Base-by-base conservation (phyloP, 2,329 filamentous ascomycete species). In the Ceratocystis cacaofunesta region DNA sequence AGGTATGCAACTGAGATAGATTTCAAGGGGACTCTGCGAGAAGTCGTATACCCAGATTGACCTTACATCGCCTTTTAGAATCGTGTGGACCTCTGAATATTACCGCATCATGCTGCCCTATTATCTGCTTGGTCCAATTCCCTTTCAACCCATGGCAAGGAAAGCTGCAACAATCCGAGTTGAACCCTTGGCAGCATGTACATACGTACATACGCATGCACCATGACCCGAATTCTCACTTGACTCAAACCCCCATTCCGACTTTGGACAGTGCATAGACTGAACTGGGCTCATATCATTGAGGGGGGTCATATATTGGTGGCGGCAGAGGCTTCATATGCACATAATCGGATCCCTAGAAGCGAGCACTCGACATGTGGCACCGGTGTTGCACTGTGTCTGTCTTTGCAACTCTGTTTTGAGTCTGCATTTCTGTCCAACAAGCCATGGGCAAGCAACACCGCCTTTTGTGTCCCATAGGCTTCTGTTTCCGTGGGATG, bases 371-470 rank as follows among this genome's bases (percentile, higher is more conserved):
- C 55, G 22, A 28, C 48, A 52, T 52, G 28, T 36, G 55, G 28
- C 55, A 58, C 55, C n/a, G 55, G 22, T 58, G 32, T 30, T 52
- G 25, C 48, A 52, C 48, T 58, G 50, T 55, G 12, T 22, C 19
- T 58, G 28, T 58, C 55, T 36, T 58, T 58, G 55, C 30, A 58
- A 58, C 55, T n/a, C 28, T 58, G 55, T 36, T 58, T 15, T 58
- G 55, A n/a, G 25, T 28, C 48, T 52, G 48, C 48, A 52, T 12
- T 19, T 57, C 52, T 57, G 25, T 57, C 52, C 22, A 57, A 12
- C 8, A 30, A 32, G n/a, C 52, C 8, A 3, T 58, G 5, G 5
- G 8, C 55, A 58, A 22, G 8, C 55, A 58, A 58, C 55, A 58
- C 55, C 55, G 55, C 55, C 30, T 58, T 58, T 58, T 58, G 55